A percentile compares a stretch with the other conserved stretches of the same genome.
Conservation (phyloP, 176 grass and related monocot species). For the Aegilops sharonensis region DNA sequence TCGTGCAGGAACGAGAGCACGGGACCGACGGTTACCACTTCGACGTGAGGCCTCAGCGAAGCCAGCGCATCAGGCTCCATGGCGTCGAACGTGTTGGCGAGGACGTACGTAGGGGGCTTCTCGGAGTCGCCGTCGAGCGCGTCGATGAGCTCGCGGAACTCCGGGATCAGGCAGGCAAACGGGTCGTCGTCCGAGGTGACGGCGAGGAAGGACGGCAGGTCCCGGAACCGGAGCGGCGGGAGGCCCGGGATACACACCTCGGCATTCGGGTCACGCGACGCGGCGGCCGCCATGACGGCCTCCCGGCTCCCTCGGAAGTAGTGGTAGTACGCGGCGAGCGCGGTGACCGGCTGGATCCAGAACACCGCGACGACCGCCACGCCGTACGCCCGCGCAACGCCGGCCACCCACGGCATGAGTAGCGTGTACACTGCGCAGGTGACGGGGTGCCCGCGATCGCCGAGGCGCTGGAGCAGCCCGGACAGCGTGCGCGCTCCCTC, state of each 20-base stretch:
- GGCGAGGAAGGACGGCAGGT: slow-evolving; percentile 63
- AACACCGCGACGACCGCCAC: slow-evolving; percentile 42
- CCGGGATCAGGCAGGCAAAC: slow-evolving; percentile 24
- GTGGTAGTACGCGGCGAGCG: slow-evolving; percentile 54
- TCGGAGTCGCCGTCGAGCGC: background rate
- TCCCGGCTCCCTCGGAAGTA: slow-evolving; percentile 50
- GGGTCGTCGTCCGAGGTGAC: slow-evolving; percentile 45
- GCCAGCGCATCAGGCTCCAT: slow-evolving; percentile 49
- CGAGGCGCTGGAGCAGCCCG: slow-evolving; percentile 21
- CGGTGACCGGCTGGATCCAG: slow-evolving; percentile 70
- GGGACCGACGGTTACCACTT: slow-evolving; percentile 61
- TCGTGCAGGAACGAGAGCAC: slow-evolving; percentile 44
- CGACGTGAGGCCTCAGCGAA: slow-evolving; percentile 21
- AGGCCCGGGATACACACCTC: slow-evolving; percentile 44
- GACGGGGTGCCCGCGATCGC: slow-evolving; percentile 29
- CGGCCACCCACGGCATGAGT: slow-evolving; percentile 54
- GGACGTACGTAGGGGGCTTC: slow-evolving; percentile 10
- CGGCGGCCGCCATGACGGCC: slow-evolving; percentile 9
- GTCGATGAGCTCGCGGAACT: slow-evolving; percentile 45
- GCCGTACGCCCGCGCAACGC: slow-evolving; percentile 37
- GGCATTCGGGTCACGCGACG: slow-evolving; percentile 5
- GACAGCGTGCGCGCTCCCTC: slow-evolving; percentile 40
- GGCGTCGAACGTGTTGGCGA: slow-evolving; percentile 75
- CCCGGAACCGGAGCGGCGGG: slow-evolving; percentile 37
- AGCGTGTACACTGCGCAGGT: slow-evolving; percentile 54